Base-by-base conservation (phyloP, 116 monocot species). In the Papilionanthe hybrid region DNA sequence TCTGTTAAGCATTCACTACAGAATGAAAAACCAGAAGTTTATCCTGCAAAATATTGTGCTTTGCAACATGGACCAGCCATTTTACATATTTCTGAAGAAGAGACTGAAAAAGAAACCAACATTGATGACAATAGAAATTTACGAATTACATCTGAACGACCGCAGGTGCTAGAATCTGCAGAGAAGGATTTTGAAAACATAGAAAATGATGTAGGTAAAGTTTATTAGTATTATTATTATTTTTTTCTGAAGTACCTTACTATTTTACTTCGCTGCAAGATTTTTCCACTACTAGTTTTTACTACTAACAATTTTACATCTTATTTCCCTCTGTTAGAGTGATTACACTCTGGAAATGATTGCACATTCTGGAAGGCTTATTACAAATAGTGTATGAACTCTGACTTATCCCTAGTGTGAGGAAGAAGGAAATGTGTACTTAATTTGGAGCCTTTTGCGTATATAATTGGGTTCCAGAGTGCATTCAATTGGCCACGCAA, bases 61-160 rank as follows among this genome's bases (percentile, higher is more conserved):
- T 44, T 68, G 13, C 81, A 57, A 48, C 65, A 43, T 8, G 13
- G 63, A 19, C 23, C 75, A 57, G 19, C 76, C 78, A 84, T 83
- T 56, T 80, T 86, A 79, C 66, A 88, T 85, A 73, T 81, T 77
- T 69, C 91, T 50, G 63, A 72, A 58, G 88, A 98, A 78, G 92
- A 88, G 60, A 69, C 42, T 79, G 90, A 88, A 42, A 72, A 83
- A 80, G 91, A 88, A 73, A 68, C 45, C 75, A 86, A 87, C 27
- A 73, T 81, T 79, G 82, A 81, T 22, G 76, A 72, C 56, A 76
- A 79, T 77, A 83, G 75, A 67, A 10, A 43, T 48, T 88, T 89
- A 81, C 77, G 78, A 15, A 81, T 19, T 29, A 55, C 56, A 72
- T 75, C 77, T 77, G 75, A 83, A 72, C 5, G 55, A 80, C 79